Evolutionary conservation across 805 yeast species (phyloP), one percentile per base, ranked within the genome.

Genomic region (Helenozyma baotianmanensis): DNA sequence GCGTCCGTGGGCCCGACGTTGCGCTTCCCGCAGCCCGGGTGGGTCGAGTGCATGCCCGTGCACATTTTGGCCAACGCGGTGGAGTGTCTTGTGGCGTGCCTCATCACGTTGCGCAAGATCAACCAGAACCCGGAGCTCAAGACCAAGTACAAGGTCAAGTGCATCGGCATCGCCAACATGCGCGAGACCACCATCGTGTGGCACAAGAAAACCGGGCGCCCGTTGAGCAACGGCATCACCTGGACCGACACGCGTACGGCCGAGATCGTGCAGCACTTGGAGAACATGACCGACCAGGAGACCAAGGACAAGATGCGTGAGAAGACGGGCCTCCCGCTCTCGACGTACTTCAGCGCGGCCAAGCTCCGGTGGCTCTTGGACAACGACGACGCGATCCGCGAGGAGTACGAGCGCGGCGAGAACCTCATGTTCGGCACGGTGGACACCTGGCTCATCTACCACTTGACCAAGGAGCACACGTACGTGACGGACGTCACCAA

Each of bases 181-280:
- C 76, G 97, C 55, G 97, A 89, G 63, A 89, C 97, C 26, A 82
- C 95, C 18, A 72, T 82, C 33, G 79, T 89, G 30, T 89, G 96
- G 96, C 81, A 87, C 36, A 73, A 78, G 45, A 68, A 68, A 33
- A 87, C 96, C 2, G 96, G 96, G 25, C 64, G 67, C 44, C 94
- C 96, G 4, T 73, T 87, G 35, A 74, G 80, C 53, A 81, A 84
- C 55, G 97, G 96, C 51, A 86, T 89, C 56, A 95, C 89, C 23
- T 89, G 97, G 97, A 85, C 90, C 42, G 97, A 89, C 62, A 84
- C 95, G 25, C 75, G 97, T 53, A 90, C 95, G 25, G 63, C 83
- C 8, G 76, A 70, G 13, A 72, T 84, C 30, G 88, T 87, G 33
- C 74, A 74, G 41, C 74, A 78, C 43, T 68, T 82, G 54, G 73